Evolutionary conservation across 352 stramenopile genomes (phyloP).

Genomic region (Phytophthora hibernalis): DNA sequence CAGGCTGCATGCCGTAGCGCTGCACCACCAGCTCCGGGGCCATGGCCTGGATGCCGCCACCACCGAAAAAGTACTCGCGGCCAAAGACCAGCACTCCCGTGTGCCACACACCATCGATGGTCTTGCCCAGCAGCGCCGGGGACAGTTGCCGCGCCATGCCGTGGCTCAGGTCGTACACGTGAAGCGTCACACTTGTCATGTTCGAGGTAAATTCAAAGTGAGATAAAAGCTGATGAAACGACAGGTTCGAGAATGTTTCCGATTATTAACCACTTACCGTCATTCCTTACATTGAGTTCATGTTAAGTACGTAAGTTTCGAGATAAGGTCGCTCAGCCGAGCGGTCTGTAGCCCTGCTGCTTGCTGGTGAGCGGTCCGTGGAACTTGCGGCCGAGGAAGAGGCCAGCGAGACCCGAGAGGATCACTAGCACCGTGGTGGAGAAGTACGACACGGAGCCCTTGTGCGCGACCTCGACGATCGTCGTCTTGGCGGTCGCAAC

Average conservation of each 20-base stretch:
- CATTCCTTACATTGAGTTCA: background rate
- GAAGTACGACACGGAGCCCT: slow-evolving; percentile 55
- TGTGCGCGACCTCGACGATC: slow-evolving; percentile 23
- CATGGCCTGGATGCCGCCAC: slow-evolving; percentile 91
- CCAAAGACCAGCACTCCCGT: slow-evolving; percentile 84
- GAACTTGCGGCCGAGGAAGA: slow-evolving; percentile 67
- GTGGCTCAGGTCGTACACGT: slow-evolving; percentile 96
- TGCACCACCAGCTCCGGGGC: slow-evolving; percentile 68
- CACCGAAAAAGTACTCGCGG: slow-evolving; percentile 96
- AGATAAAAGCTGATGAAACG: background rate
- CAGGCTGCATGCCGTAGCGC: slow-evolving; percentile 88
- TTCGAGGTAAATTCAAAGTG: slow-evolving; percentile 23
- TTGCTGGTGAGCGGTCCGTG: slow-evolving; percentile 50
- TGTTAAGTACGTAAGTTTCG: background rate
- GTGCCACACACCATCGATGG: slow-evolving; percentile 95
- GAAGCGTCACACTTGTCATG: slow-evolving; percentile 77
- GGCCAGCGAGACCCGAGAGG: slow-evolving; percentile 48
- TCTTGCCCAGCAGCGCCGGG: slow-evolving; percentile 90
- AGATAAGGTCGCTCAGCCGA: slow-evolving; percentile 16
- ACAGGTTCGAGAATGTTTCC: slow-evolving; percentile 23
- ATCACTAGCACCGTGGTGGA: slow-evolving; percentile 58
- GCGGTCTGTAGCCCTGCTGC: slow-evolving; percentile 55
- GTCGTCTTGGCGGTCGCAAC: slow-evolving; percentile 21
- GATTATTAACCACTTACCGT: background rate
- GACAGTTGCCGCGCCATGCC: slow-evolving; percentile 92